Base-by-base conservation (phyloP, 2,329 filamentous ascomycete genomes). In the Pyricularia sp. region DNA sequence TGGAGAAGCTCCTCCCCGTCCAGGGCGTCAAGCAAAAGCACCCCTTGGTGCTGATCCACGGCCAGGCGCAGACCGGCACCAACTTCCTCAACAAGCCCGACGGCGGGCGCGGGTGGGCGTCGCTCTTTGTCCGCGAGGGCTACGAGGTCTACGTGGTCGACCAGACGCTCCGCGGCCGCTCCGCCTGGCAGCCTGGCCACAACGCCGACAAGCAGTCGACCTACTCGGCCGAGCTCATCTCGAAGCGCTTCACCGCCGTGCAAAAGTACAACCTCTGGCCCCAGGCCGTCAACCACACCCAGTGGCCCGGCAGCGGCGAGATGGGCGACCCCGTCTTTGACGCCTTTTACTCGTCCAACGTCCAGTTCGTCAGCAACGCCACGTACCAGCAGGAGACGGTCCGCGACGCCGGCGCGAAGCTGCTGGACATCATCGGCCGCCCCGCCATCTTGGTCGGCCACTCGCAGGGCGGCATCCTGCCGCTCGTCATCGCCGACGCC, bases 101-200 rank as follows among this genome's bases (percentile, higher is more conserved):
- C 69, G 75, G 77, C 66, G 79, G 75, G 11, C 80, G 71, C 84
- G 81, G 75, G 76, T 83, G 25, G 83, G 80, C 82, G 0, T 82
- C 80, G 3, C 78, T 78, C 69, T 85, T 85, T 72, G 71, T 85
- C 7, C 71, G 73, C 6, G 76, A 78, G n/a, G 82, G 82, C 20
- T 82, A 83, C 73, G 79, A 81, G 64, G 76, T 83, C 65, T 84
- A 83, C 73, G 75, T 84, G 65, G 77, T 81, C 14, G 83, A 85
- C 71, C 79, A 83, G 70, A 77, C 81, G 2, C 78, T 78, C 30
- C 79, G 81, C 25, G 83, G 81, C 33, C 79, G 83, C 42, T 83
- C 81, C 23, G 73, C 79, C 0, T 83, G 79, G 77, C 71, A 71
- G 72, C 68, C 25, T 64, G 69, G 11, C 7, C 42, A 30, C 17